Percentiles rank a stretch among this genome's conserved stretches.
phyloP scores from a whole-genome alignment of 2,329 filamentous ascomycete genomes.

The Penicillium sumatraense region DNA sequence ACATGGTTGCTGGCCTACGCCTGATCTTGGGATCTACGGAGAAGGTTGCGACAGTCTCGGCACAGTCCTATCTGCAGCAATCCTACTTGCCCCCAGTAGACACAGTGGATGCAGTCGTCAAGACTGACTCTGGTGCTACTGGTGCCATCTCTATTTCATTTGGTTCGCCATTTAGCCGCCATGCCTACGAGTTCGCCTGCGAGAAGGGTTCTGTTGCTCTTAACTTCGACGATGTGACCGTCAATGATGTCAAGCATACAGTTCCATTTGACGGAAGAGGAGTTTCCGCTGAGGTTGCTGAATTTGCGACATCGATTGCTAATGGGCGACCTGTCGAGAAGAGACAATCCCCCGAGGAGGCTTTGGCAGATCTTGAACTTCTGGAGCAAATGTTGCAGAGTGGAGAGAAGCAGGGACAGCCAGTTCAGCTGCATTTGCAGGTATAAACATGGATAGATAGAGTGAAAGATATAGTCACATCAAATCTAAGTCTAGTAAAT shows the following conservation, averaged over 20 bases:
- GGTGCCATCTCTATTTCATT: conserved; percentile 58
- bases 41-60: conserved; percentile 50
- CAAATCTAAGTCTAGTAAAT: not conserved
- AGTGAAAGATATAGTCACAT: not conserved
- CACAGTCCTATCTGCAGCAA: conserved; percentile 56
- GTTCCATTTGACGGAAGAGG: conserved; percentile 55
- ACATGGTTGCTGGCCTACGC: conserved; percentile 58
- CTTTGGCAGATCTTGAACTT: conserved; percentile 57
- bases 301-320: conserved; percentile 56
- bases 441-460: not conserved
- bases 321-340: conserved; percentile 46
- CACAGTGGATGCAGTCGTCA: conserved; percentile 58
- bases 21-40: conserved; percentile 52
- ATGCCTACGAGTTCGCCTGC: conserved; percentile 55
- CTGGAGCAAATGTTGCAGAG: conserved; percentile 43
- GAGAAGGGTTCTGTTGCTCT: conserved; percentile 57
- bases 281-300: conserved; percentile 57
- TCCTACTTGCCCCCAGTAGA: conserved; percentile 60
- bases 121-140: conserved; percentile 52
- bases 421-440: conserved; percentile 30
- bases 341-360: conserved; percentile 56
- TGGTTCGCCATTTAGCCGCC: conserved; percentile 56
- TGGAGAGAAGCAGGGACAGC: conserved; percentile 36
- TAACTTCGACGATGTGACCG: conserved; percentile 39
- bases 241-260: conserved; percentile 44